These are phyloP conservation scores for Starmerella stellata DNA, from an alignment of 805 yeast species.

Conservation along the genomic window DNA sequence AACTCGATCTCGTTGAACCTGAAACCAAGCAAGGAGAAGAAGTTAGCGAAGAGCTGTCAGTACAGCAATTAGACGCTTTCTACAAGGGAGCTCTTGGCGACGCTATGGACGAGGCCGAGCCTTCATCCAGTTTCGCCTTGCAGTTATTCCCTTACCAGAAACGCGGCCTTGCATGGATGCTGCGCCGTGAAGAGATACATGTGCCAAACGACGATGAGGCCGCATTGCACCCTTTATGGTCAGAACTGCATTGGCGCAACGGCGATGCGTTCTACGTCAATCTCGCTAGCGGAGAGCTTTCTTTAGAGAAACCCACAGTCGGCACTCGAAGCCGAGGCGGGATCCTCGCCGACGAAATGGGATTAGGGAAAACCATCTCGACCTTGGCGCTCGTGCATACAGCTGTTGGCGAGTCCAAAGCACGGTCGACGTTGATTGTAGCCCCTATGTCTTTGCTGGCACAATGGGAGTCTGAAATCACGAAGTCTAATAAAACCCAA, in stretches of 20 bases:
- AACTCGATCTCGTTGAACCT: constrained; percentile 22
- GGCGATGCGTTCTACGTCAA: constrained; percentile 47
- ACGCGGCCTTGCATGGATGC: constrained; percentile 78
- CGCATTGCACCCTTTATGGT: constrained; percentile 81
- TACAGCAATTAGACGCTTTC: constrained; percentile 59
- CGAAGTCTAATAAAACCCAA: constrained; percentile 26
- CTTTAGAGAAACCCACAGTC: constrained; percentile 47
- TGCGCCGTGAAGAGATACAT: constrained; percentile 56
- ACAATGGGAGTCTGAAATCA: constrained; percentile 79
- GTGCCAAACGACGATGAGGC: constrained; percentile 26
- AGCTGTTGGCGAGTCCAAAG: constrained; percentile 19
- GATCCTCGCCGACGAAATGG: constrained; percentile 91
- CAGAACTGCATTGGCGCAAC: constrained; percentile 54
- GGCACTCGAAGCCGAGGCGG: constrained; percentile 57
- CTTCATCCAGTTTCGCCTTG: constrained; percentile 37
- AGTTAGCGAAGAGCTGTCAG: constrained; percentile 28
- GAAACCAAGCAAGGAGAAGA: not conserved
- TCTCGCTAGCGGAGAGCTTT: constrained; percentile 61
- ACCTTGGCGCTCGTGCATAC: constrained; percentile 55
- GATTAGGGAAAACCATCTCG: constrained; percentile 82
- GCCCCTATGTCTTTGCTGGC: constrained; percentile 82
- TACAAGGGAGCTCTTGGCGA: constrained; percentile 41
- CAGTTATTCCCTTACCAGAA: constrained; percentile 59
- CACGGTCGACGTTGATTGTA: constrained; percentile 41
- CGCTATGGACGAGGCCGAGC: constrained; percentile 34